A percentile compares a stretch with the other conserved stretches of the same genome.
phyloP scores from a whole-genome alignment of 306 rosid species.

The Cicer cuneatum region DNA sequence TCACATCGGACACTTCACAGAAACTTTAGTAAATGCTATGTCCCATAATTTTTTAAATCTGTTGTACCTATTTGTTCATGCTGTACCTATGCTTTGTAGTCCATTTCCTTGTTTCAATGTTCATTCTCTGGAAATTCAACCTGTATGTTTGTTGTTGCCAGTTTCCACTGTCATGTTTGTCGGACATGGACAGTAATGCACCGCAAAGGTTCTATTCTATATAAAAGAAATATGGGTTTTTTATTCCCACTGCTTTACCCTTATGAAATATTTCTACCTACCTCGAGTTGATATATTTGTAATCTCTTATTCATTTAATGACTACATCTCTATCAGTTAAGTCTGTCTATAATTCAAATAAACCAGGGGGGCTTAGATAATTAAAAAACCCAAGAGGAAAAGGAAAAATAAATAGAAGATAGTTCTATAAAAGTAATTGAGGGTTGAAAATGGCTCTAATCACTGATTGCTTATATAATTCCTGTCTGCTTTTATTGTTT shows the following conservation, averaged over 20 bases:
- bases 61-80: neutral
- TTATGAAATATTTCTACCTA: neutral
- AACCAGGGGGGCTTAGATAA: neutral
- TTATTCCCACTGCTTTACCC: slow-evolving; percentile 9
- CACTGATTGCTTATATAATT: slow-evolving; percentile 25
- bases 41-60: neutral
- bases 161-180: neutral
- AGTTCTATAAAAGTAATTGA: slow-evolving; percentile 6
- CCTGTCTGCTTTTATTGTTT: slow-evolving; percentile 26
- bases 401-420: neutral
- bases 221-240: neutral
- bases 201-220: neutral
- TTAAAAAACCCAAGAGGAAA: slow-evolving; percentile 3
- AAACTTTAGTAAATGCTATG: too few species aligned
- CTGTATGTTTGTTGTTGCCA: neutral
- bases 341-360: slow-evolving; percentile 11
- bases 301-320: neutral
- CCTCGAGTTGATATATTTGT: neutral
- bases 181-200: neutral
- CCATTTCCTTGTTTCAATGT: neutral
- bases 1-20: neutral
- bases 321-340: slow-evolving; percentile 1
- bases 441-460: slow-evolving; percentile 20
- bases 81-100: neutral
- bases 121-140: neutral